Evolutionary conservation across 306 rosid genomes (phyloP).

Genomic region (Glycine soja): DNA sequence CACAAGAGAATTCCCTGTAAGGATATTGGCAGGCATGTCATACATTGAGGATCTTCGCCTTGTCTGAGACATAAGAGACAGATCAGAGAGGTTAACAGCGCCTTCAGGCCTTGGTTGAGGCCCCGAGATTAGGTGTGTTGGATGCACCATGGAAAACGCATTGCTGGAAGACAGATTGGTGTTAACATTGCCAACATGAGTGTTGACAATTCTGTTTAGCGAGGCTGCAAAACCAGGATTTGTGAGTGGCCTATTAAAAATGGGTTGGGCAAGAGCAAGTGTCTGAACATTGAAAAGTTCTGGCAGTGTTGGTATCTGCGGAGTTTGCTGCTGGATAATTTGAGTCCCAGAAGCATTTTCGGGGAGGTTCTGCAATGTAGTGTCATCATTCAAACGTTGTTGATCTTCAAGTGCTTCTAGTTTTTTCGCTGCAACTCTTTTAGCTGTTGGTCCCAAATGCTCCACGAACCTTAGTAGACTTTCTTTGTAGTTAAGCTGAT

Average conservation of each 20-base stretch:
- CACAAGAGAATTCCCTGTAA: neutral
- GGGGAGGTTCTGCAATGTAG: neutral
- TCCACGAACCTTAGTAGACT: conserved; percentile 38
- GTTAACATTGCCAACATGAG: neutral
- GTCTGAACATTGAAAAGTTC: neutral
- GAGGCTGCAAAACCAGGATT: neutral
- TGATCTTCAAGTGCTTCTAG: neutral
- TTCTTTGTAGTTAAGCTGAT: neutral
- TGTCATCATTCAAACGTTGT: neutral
- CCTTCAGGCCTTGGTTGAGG: neutral
- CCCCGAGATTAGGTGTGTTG: conserved; percentile 18
- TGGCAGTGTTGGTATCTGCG: neutral
- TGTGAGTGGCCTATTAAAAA: neutral
- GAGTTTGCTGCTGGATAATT: neutral
- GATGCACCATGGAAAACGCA: conserved; percentile 14
- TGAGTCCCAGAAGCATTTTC: neutral
- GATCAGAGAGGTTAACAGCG: neutral
- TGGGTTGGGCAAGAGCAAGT: neutral
- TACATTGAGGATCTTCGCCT: neutral
- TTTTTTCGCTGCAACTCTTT: conserved; percentile 31
- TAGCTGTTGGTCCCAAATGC: conserved; percentile 36
- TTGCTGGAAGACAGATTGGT: neutral
- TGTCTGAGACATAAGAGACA: neutral
- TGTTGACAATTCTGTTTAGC: neutral
- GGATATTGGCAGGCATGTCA: neutral